These are phyloP conservation scores for Irpex lacteus DNA, from an alignment of 1,284 basidiomycete genomes.

Conservation along the genomic window DNA sequence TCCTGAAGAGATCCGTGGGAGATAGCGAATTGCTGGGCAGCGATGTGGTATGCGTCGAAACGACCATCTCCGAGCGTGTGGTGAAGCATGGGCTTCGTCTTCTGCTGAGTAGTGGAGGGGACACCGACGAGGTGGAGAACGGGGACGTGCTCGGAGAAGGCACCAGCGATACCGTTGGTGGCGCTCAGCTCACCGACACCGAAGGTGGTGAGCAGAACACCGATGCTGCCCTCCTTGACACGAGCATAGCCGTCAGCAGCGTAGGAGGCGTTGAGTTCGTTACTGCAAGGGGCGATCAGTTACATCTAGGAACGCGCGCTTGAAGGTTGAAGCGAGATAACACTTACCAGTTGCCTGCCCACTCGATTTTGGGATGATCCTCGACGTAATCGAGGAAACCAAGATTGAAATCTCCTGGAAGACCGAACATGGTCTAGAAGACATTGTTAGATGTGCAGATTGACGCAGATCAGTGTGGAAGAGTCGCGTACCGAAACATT, in stretches of 20 bases:
- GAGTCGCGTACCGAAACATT: constrained; percentile 53
- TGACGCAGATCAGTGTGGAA: neutral
- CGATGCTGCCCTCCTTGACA: constrained; percentile 71
- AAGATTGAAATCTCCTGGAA: constrained; percentile 93
- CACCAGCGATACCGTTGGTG: constrained; percentile 78
- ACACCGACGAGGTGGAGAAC: constrained; percentile 90
- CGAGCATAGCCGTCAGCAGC: constrained; percentile 95
- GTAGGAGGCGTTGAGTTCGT: constrained; percentile 86
- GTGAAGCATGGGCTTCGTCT: constrained; percentile 69
- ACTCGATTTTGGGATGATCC: constrained; percentile 74
- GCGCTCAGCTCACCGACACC: constrained; percentile 90
- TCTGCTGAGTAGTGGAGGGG: constrained; percentile 75
- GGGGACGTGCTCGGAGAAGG: constrained; percentile 87
- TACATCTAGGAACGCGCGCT: neutral
- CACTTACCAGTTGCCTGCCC: constrained; percentile 87
- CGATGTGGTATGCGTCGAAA: constrained; percentile 78
- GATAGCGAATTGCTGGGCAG: constrained; percentile 74
- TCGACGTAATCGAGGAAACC: constrained; percentile 85
- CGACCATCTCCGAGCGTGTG: constrained; percentile 87
- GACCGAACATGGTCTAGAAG: constrained; percentile 73
- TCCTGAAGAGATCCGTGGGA: constrained; percentile 63
- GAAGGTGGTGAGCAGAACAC: constrained; percentile 80
- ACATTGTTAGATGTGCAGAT: constrained; percentile 4
- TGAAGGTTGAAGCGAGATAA: neutral
- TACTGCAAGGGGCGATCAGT: constrained; percentile 40